Evolutionary conservation across 2,329 filamentous ascomycete species (phyloP).

Genomic region (Penicillium vulpinum): DNA sequence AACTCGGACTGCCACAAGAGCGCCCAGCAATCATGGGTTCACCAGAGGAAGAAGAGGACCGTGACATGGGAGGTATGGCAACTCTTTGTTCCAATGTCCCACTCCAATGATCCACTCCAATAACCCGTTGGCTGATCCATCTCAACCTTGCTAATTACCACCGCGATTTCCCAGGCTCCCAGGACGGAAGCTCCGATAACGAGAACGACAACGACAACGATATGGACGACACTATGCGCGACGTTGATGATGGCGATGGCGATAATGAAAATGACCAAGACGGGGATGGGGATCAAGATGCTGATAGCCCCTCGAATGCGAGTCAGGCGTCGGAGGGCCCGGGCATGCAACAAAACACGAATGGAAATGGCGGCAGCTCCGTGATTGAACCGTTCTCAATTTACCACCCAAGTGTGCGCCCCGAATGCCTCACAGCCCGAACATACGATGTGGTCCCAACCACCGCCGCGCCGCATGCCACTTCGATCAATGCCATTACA

Average conservation of each 20-base stretch:
- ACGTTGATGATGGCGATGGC: constrained; percentile 42
- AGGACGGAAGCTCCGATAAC: constrained; percentile 52
- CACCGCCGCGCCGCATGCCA: constrained; percentile 93
- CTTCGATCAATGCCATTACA: constrained; percentile 89
- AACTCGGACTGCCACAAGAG: neutral
- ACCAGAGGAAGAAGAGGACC: constrained; percentile 45
- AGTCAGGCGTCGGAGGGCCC: constrained; percentile 42
- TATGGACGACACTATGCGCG: constrained; percentile 47
- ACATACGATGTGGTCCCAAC: constrained; percentile 96
- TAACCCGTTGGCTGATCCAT: neutral
- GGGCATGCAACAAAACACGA: constrained; percentile 46
- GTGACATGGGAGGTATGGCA: constrained; percentile 41
- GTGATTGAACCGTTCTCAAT: constrained; percentile 40
- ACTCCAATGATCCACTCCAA: constrained; percentile 14
- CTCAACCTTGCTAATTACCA: neutral
- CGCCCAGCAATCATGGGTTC: constrained; percentile 29
- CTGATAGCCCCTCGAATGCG: constrained; percentile 42
- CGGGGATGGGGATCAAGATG: constrained; percentile 34
- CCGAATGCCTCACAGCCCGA: constrained; percentile 74
- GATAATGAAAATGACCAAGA: constrained; percentile 33
- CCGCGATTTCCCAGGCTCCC: constrained; percentile 39
- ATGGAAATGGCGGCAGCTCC: constrained; percentile 40
- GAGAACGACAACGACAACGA: constrained; percentile 28
- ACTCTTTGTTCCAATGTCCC: constrained; percentile 8
- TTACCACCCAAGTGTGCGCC: constrained; percentile 65